phyloP scores from a whole-genome alignment of 768 basidiomycete species.

The Pulveroboletus sp. region DNA sequence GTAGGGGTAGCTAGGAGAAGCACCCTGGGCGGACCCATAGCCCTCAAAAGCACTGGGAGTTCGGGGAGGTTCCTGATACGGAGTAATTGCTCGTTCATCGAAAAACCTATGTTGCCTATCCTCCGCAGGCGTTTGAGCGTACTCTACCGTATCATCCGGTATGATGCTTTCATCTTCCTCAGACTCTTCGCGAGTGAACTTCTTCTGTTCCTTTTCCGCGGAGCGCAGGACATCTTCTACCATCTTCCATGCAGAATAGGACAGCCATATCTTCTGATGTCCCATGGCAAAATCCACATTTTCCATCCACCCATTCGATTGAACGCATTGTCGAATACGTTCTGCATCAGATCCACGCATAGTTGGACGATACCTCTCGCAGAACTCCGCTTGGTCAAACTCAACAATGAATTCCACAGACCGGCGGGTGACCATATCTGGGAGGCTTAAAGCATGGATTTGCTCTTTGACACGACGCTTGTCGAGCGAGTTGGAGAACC shows the following conservation, averaged over 20 bases:
- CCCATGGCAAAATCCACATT: slow-evolving; percentile 53
- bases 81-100: slow-evolving; percentile 27
- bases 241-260: slow-evolving; percentile 54
- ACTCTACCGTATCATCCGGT: slow-evolving; percentile 37
- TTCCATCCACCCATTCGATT: slow-evolving; percentile 49
- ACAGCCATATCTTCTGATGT: slow-evolving; percentile 49
- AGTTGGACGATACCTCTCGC: slow-evolving; percentile 49
- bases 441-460: slow-evolving; percentile 48
- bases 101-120: slow-evolving; percentile 31
- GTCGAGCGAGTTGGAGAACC: slow-evolving; percentile 59
- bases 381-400: slow-evolving; percentile 45
- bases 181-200: slow-evolving; percentile 34
- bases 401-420: slow-evolving; percentile 50
- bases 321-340: slow-evolving; percentile 46
- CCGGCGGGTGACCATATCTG: slow-evolving; percentile 47
- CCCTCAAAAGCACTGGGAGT: slow-evolving; percentile 27
- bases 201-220: slow-evolving; percentile 46
- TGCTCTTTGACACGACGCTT: slow-evolving; percentile 58
- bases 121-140: slow-evolving; percentile 30
- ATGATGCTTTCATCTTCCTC: slow-evolving; percentile 46
- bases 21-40: slow-evolving; percentile 19
- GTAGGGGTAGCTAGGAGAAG: slow-evolving; percentile 25
- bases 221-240: slow-evolving; percentile 53
- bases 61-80: slow-evolving; percentile 29
- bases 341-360: slow-evolving; percentile 44